Evolutionary conservation across 2,329 filamentous ascomycete species (phyloP), one percentile per base, ranked within the genome.

Genomic region (Talaromyces sp.): DNA sequence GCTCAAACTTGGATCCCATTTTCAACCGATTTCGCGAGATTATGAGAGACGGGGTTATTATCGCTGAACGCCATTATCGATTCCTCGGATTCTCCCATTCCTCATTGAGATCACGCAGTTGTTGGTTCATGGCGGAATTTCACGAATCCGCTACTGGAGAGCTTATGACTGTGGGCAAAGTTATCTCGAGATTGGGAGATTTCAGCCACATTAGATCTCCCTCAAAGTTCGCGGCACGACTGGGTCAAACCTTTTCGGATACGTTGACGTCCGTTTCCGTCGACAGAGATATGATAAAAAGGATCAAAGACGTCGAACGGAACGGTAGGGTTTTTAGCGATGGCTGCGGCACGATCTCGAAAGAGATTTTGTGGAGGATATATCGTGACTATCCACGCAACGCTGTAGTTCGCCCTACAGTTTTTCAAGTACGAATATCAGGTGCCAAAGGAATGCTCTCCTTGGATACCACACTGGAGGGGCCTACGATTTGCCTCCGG

Each of bases 11-110:
- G 7, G 67, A 69, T 22, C 59, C 68, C 5, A 66, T 74, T 3
- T 71, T 71, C 37, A 22, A 73, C 0, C 85, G 88, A 0, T 93
- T 93, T 74, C 84, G 85, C 61, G 67, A 72, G 0, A 78, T 92
- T 0, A 80, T 95, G 9, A 74, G 79, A 2, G 71, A 81, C 0
- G 88, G 87, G 0, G 85, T 96, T 33, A 71, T 77, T 0, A 85
- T 94, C 62, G 90, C 85, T 2, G 90, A 87, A 0, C 81, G 87
- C 13, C 72, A 75, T 0, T 92, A 87, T 70, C 76, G 78, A 0
- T 94, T 93, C 70, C 80, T 94, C 0, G 91, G 91, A 0, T 94
- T 93, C 74, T 93, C 90, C 0, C 89, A 93, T 74, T 94, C 90
- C 0, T 93, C 90, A 0, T 81, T 94, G 3, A 83, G 91, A 13